Base-by-base conservation (phyloP, 192 early-diverging fungal species). In the Linnemannia exigua region DNA sequence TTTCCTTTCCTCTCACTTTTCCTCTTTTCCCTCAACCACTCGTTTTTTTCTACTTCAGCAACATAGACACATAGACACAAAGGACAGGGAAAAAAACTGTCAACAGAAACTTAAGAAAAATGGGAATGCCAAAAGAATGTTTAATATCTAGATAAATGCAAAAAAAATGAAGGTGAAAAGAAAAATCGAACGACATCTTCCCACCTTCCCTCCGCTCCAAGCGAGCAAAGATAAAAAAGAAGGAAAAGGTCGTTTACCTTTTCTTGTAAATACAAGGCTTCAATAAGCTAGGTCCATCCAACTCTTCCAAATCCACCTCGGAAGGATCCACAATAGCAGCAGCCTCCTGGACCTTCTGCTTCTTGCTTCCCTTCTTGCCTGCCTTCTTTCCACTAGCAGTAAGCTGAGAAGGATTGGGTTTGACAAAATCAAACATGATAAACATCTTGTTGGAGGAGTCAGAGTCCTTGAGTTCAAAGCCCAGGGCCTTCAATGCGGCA, bases 361-460 rank as follows among this genome's bases (percentile, higher is more conserved):
- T 89, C 69, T 92, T 90, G 70, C 89, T 90, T 31, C 81, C 88
- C 38, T 86, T 77, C 37, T 88, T 88, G 37, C 82, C 78, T 9
- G 51, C 71, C n/a, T n/a, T n/a, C n/a, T n/a, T n/a, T n/a, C n/a
- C n/a, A n/a, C n/a, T n/a, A n/a, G n/a, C n/a, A n/a, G n/a, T n/a
- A n/a, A 47, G 35, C 66, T 37, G 77, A 66, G 7, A 77, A 7
- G 80, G 82, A 16, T 70, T 76, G 20, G 74, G 79, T 88, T 99
- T 94, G 77, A 91, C 82, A 74, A 98, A 96, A 47, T 97, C 94
- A 33, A 99, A 90, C 86, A 98, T 89, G 54, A 97, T 93, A 93
- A 99, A 99, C 98, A 99, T 99, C 75, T 97, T 98, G 92, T 97
- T 98, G 36, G 89, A 88, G 17, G 92, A 89, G 76, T 97, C 94